Evolutionary conservation across 805 yeast genomes (phyloP), one percentile per base, ranked within the genome.

Genomic region (Sporopachydermia quercuum): DNA sequence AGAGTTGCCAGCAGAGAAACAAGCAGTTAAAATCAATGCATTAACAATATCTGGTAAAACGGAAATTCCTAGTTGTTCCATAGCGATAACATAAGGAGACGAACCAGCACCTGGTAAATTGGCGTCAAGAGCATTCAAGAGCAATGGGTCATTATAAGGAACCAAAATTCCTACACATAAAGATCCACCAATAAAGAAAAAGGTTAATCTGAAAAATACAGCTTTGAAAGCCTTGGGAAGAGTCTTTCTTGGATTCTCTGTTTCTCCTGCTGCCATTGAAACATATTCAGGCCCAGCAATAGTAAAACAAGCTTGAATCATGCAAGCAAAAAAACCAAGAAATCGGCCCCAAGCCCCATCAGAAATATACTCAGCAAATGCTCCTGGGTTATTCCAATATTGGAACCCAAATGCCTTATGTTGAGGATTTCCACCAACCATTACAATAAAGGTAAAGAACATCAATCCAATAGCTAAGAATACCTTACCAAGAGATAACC

Each of bases 261-360:
- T 74, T 54, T 85, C 94, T 37, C 93, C 85, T 2, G 94, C 93
- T 23, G 83, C 74, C 81, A 81, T 77, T 1, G 89, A 70, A 27
- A 85, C 71, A 49, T 81, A 80, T 56, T 85, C 95, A 2, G 94
- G 93, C 0, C 94, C 95, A 3, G 83, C 83, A 46, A 81, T 75
- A 11, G 91, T 79, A 54, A 78, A 84, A 18, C 80, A 64, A 4
- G 94, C 94, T 44, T 73, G 74, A 40, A 72, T 66, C 37, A 82
- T 56, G 44, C 87, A 78, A 0, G 76, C 68, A 49, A 80, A 56
- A 49, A 80, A 81, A 1, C 89, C 94, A 48, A 77, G 71, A 48
- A 79, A 78, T 43, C 78, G 60, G 16, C 89, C 91, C 38, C 71
- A 49, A 27, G 55, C 51, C 0, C 87, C 87, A 3, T 65, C 55